Base-by-base conservation (phyloP, 495 filamentous ascomycete genomes). In the Pyrenopolyporus hunteri region DNA sequence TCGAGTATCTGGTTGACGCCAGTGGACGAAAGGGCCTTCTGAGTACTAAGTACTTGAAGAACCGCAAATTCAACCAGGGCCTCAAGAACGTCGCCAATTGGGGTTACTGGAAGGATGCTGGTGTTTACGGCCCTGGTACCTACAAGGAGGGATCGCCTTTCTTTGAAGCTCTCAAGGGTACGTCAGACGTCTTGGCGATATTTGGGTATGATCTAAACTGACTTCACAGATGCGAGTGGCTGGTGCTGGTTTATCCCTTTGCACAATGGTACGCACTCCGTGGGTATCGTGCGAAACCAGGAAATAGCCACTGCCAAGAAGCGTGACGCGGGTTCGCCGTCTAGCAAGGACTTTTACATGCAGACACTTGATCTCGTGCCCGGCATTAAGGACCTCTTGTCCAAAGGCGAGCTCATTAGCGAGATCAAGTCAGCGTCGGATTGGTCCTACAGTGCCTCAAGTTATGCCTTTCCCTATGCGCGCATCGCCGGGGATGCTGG, bases 211-310 rank as follows among this genome's bases (percentile, higher is more conserved):
- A 29, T 8, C 8, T 36, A 52, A 31, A 65, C 31, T 33, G 8
- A 4, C 9, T 31, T 22, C 35, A 23, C 19, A 76, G 75, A 77
- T 62, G 70, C 37, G 2, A 76, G 73, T 54, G 78, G 77, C 28
- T 81, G 76, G 78, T 65, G 49, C 13, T 81, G 77, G 77, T 49
- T 63, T 46, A 79, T 81, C 43, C 78, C 78, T 14, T 66, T 81
- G 17, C 76, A 79, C 61, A 64, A 80, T 48, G 72, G 72, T 25
- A 79, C 73, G 5, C 35, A 55, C 8, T 79, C 77, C 4, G 68
- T 80, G n/a, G 78, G 77, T 9, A 59, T 76, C 9, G 74, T 76
- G 7, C 67, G 66, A 52, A 67, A 67, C n/a, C 75, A 78, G 49
- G 68, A 78, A 10, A 32, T 72, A 5, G 56, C 61, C 5, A 55